Conservation (phyloP, 306 rosid genomes). For the Vigna reflexopilosa region DNA sequence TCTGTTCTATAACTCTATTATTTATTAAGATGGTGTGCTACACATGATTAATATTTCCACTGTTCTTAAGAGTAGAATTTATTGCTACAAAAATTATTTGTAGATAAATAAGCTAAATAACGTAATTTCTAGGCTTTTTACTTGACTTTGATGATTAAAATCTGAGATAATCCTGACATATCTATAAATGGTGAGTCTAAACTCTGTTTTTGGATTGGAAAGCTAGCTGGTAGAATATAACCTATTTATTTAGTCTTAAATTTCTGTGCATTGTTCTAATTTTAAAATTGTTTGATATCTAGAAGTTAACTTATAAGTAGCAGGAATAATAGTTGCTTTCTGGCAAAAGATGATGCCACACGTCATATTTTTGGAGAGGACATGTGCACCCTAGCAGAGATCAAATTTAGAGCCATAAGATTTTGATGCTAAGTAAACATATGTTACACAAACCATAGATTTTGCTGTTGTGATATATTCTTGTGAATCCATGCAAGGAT, state of each 20-base stretch:
- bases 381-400: neutral
- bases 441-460: conserved; percentile 2
- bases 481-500: conserved; percentile 10
- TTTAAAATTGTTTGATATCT: conserved; percentile 3
- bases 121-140: neutral
- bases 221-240: conserved; percentile 20
- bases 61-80: conserved; percentile 9
- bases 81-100: neutral
- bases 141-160: conserved; percentile 15
- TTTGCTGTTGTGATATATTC: conserved; percentile 2
- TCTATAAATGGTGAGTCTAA: conserved; percentile 9
- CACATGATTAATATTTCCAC: conserved; percentile 10
- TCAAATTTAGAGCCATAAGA: conserved; percentile 22
- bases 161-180: conserved; percentile 24
- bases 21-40: conserved; percentile 18
- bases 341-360: neutral
- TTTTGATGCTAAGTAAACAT: conserved; percentile 6
- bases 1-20: conserved; percentile 9
- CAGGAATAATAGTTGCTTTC: conserved; percentile 7
- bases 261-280: neutral
- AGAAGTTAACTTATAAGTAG: conserved; percentile 31
- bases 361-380: neutral
- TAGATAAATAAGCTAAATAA: conserved; percentile 11
- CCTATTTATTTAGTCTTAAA: conserved; percentile 12
- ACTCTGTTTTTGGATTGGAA: conserved; percentile 8